Evolutionary conservation across 257 asterid species (phyloP).

Genomic region (Ligustrum vulgare): DNA sequence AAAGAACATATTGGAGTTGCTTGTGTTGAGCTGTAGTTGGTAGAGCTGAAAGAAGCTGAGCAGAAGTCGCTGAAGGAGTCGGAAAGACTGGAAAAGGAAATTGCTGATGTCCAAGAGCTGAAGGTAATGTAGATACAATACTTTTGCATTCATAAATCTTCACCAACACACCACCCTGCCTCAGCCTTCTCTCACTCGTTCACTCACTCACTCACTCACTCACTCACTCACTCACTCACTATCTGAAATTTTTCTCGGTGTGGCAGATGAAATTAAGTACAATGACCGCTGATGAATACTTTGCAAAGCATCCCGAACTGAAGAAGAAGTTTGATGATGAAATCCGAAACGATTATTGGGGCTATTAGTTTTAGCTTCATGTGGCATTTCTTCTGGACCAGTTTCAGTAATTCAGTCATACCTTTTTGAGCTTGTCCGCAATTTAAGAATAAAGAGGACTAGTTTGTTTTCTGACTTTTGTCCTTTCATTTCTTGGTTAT

Average conservation of each 20-base stretch:
- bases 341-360: slow-evolving; percentile 62
- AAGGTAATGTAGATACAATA: slow-evolving; percentile 42
- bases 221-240: too few species aligned
- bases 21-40: background rate
- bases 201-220: too few species aligned
- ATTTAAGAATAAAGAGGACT: slow-evolving; percentile 48
- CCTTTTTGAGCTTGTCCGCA: slow-evolving; percentile 32
- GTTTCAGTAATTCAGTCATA: slow-evolving; percentile 27
- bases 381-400: background rate
- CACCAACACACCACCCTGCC: background rate
- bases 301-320: slow-evolving; percentile 88
- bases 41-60: too few species aligned
- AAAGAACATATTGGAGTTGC: slow-evolving; percentile 7
- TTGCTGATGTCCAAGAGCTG: slow-evolving; percentile 57
- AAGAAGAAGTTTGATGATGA: slow-evolving; percentile 70
- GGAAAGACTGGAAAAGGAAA: too few species aligned
- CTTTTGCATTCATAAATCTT: too few species aligned
- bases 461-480: slow-evolving; percentile 24
- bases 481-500: slow-evolving; percentile 27
- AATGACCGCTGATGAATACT: slow-evolving; percentile 95
- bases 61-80: too few species aligned
- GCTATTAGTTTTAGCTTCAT: slow-evolving; percentile 36
- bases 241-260: slow-evolving; percentile 30
- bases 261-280: slow-evolving; percentile 76
- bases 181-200: too few species aligned